Evolutionary conservation across 768 basidiomycete genomes (phyloP), one percentile per base, ranked within the genome.

Genomic region (Polyporus arcularius): DNA sequence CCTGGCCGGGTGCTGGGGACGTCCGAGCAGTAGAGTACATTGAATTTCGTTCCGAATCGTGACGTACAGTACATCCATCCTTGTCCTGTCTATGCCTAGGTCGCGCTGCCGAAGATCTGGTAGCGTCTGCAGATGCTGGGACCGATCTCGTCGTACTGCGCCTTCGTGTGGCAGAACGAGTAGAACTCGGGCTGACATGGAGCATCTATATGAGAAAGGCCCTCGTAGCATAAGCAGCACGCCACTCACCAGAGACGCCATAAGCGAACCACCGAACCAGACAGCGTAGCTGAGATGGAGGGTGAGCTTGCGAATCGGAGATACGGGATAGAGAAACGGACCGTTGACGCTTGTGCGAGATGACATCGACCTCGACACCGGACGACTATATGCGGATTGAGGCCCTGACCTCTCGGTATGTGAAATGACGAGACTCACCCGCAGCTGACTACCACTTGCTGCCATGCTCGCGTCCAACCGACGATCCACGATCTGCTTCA

Each of bases 311-410:
- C 53, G 46, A 58, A 49, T 43, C 47, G 39, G 50, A 53, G 53
- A 57, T 45, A 26, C 3, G 53, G 38, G 38, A 38, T 18, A 18
- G 15, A 9, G 14, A 38, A 53, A 67, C 77, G 69, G 75, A 95
- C 82, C 95, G 83, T 79, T 98, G 96, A 59, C 94, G 89, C 79
- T 98, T 98, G 83, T 99, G 97, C 9, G 91, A 92, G 71, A 98
- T 97, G 70, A 99, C 96, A 62, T 99, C 96, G 63, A 98, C 96
- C 54, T 98, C 96, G 21, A 98, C 92, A 28, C 97, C 96, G 28
- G 93, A 92, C 8, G 96, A 98, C 93, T 97, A 56, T 5, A 39
- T 16, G 26, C 8, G 14, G 54, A 1, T 40, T 57, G 30, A 56
- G 31, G 30, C 15, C 15, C 35, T 35, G 35, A 15, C 31, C 4